These are phyloP conservation scores for Fagopyrum homotropicum DNA, from an alignment of 148 eudicot genomes.

Conservation along the genomic window DNA sequence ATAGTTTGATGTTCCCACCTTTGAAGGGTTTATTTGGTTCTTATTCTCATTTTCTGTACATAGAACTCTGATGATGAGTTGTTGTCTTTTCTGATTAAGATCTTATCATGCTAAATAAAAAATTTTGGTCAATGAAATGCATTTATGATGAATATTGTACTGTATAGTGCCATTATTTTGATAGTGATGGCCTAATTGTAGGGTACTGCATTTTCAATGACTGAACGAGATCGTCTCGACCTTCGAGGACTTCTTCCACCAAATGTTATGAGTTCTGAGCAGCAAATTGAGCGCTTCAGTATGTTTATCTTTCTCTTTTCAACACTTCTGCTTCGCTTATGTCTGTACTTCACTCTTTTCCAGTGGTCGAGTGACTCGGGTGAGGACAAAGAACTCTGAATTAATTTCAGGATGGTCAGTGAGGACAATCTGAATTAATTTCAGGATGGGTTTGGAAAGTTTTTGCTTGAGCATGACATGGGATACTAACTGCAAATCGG, in stretches of 20 bases:
- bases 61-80: too few species aligned
- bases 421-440: too few species aligned
- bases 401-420: too few species aligned
- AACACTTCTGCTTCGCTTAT: not conserved
- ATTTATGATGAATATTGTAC: not conserved
- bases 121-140: too few species aligned
- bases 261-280: slow-evolving; percentile 75
- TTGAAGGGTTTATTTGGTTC: too few species aligned
- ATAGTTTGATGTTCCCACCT: too few species aligned
- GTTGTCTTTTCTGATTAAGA: not conserved
- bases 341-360: not conserved
- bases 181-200: slow-evolving; percentile 13
- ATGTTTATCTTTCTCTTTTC: slow-evolving; percentile 24
- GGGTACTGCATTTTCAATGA: slow-evolving; percentile 98
- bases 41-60: too few species aligned
- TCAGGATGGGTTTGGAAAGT: too few species aligned
- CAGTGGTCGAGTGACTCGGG: too few species aligned
- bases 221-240: slow-evolving; percentile 96
- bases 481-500: not conserved
- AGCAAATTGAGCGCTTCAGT: slow-evolving; percentile 92
- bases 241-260: slow-evolving; percentile 98
- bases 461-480: too few species aligned
- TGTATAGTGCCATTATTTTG: not conserved
- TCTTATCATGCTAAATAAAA: not conserved
- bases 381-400: too few species aligned